Base-by-base conservation (phyloP, 192 early-diverging fungal genomes). In the Cladochytrium replicatum region DNA sequence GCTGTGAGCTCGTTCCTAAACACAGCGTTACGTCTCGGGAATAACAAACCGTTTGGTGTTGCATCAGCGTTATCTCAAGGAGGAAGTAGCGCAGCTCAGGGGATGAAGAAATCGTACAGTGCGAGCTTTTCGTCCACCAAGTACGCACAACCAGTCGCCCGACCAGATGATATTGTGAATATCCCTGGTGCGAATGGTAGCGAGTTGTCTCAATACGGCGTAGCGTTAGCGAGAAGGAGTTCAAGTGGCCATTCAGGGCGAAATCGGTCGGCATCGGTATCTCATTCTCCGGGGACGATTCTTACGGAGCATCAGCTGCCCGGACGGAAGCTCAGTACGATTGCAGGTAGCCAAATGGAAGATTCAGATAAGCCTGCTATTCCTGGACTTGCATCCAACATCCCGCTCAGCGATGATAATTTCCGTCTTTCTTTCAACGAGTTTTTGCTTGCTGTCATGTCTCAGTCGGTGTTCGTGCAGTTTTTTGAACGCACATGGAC, bases 401-500 rank as follows among this genome's bases (percentile, higher is more conserved):
- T n/a, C 34, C 13, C 43, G 43, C n/a, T n/a, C 15, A 46, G 9
- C 21, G 30, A n/a, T 1, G 46, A 7, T 2, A 48, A 57, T 23
- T 71, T 68, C 46, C 50, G 65, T 31, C 56, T 79, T 27, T 55
- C 54, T 38, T 78, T 79, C 48, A 79, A 79, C 48, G 71, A 77
- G 49, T 79, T 78, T 52, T 43, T 74, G 26, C 41, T 79, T 11
- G 75, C 77, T n/a, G 64, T 79, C 27, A 45, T 79, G 8, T 61
- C 56, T 27, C 77, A 79, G 48, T 66, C 50, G 38, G 66, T 66
- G 2, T 78, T 79, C 63, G 77, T 79, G 6, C 57, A 74, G 44
- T 79, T 64, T 41, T 79, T 79, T 62, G 77, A 79, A 48, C 29
- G 68, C 19, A 68, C 49, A 5, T 75, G 72, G 72, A 68, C n/a